Percentiles rank a stretch among this genome's conserved stretches.
Conservation (phyloP, 495 filamentous ascomycete genomes). For the Aspergillus haitiensis region DNA sequence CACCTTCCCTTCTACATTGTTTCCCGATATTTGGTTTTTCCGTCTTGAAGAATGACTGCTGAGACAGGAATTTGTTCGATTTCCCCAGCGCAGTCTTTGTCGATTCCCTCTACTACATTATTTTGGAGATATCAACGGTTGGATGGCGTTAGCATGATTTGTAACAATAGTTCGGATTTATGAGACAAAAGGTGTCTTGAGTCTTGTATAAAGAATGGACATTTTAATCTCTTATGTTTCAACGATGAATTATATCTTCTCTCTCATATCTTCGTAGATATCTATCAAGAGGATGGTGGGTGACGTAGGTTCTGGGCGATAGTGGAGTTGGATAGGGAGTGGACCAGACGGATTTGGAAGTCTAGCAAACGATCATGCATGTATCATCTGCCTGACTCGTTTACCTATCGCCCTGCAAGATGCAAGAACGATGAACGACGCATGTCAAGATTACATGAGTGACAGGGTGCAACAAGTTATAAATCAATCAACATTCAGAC, state of each 20-base stretch:
- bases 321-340: no score
- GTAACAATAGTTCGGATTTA: constrained; percentile 20
- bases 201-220: constrained; percentile 22
- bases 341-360: no score
- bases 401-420: no score
- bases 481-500: background rate
- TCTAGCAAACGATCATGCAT: no score
- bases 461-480: no score
- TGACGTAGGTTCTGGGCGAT: no score
- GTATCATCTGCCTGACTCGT: no score
- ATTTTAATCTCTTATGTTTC: constrained; percentile 1
- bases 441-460: no score
- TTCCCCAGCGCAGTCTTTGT: constrained; percentile 15
- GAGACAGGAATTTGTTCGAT: constrained; percentile 3
- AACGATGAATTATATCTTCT: background rate
- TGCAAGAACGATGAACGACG: no score
- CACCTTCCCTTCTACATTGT: background rate
- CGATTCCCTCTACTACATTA: background rate
- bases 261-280: background rate
- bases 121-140: constrained; percentile 23
- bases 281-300: no score
- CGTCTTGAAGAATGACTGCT: no score
- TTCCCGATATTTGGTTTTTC: no score
- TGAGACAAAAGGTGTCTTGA: constrained; percentile 9
- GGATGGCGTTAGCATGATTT: constrained; percentile 35